Base-by-base conservation (phyloP, 768 basidiomycete species). In the Lentinula sp. region DNA sequence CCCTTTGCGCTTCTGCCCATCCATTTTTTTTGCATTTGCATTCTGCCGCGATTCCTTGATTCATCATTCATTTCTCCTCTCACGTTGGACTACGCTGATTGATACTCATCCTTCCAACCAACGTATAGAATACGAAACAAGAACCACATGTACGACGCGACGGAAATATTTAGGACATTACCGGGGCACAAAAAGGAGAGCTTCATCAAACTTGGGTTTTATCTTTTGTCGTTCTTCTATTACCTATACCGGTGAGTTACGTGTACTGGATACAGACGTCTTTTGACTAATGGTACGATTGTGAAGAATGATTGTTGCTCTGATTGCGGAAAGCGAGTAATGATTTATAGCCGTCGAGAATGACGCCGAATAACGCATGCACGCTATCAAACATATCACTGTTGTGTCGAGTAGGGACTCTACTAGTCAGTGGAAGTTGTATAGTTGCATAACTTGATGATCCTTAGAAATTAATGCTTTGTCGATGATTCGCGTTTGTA, bases 131-230 rank as follows among this genome's bases (percentile, higher is more conserved):
- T 98, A 71, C 84, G 89, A 66, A 87, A 87, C 73, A 93, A 93
- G 71, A 88, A 89, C 69, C 95, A 98, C 77, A 96, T 98, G 93
- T 98, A 97, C 71, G 97, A 99, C 71, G 97, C 97, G 59, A 98
- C 96, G 23, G 97, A 99, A 77, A 99, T 98, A 66, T 99, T 99
- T 83, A 85, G 97, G 66, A 94, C 95, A 60, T 77, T 98, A 51
- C 84, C 89, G 13, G 86, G 83, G 43, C 97, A 98, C 77, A 99
- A 99, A 79, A 97, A 93, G 70, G 96, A 95, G 77, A 88, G 88
- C 66, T 96, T 97, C 70, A 82, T 95, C 74, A 97, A 96, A 77
- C 87, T 97, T 59, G 94, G 92, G 10, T 94, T 94, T 76, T 95
- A 93, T 72, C 85, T 94, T 65, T 79, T 94, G 61, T 93, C 91